Evolutionary conservation across 306 rosid genomes (phyloP), one percentile per base, ranked within the genome.

Genomic region (Quercus cerris): DNA sequence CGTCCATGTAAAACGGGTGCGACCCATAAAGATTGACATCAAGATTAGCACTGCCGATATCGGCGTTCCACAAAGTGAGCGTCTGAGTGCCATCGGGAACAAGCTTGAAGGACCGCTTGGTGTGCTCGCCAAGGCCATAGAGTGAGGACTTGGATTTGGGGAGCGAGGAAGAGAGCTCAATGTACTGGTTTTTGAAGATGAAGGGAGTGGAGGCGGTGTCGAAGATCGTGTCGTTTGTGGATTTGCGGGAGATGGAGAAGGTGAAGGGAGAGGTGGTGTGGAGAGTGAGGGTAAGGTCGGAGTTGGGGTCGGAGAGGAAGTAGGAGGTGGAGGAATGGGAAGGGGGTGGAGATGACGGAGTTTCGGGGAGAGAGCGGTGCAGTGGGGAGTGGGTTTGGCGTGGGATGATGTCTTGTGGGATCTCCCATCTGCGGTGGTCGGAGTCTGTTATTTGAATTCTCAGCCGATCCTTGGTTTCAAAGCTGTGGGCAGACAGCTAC

Each of bases 1-100:
- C 85, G 11, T 94, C 97, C 77, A 94, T 64, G 83, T 92, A 94
- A 80, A 94, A 94, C 0, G 97, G 98, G 82, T 94, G 98, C 14
- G 97, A 89, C 19, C 98, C 98, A 54, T 94, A 94, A 56, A 91
- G 94, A 79, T 94, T 94, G 30, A 88, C 3, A 23, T 94, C 85
- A 3, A 70, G 30, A 15, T 28, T 89, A 2, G 56, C 27, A 59
- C 96, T 92, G 17, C 1, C 83, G 71, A 72, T 84, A 78, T 89
- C 97, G 2, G 85, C 87, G 31, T 70, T 85, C 98, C 97, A 94
- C 70, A 92, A 77, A 4, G 97, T 94, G 3, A 94, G 81, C 3
- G 86, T 79, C 75, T 86, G 78, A 0, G 84, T 80, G 73, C 84
- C 76, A 13, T 83, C 59, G 17, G 75, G 75, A 33, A 33, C 35